Evolutionary conservation across 805 yeast species (phyloP), one percentile per base, ranked within the genome.

Genomic region (Wickerhamiella bombiphila): DNA sequence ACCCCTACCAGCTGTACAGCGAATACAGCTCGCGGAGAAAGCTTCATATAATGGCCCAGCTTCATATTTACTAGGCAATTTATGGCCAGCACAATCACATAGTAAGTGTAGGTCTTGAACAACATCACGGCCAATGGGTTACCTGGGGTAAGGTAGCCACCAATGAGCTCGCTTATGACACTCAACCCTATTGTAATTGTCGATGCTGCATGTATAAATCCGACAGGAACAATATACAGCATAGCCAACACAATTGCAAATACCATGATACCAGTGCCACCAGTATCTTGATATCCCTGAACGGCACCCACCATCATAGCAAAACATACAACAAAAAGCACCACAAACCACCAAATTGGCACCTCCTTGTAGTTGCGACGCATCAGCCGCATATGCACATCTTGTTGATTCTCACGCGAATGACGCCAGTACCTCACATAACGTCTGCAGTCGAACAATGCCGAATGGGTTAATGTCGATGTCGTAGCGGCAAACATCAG

Each of bases 91-190:
- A 53, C 52, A 35, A 66, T 66, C 28, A 72, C 64, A 45, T 68
- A 68, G 52, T 65, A 70, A 20, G 79, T 77, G 46, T 65, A 67
- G 7, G 75, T 68, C 55, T 74, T 74, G 59, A 73, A 64, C 46
- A 70, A 65, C 65, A 78, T 72, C 56, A 73, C 65, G 1, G 80
- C 78, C 14, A 73, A 55, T 1, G 82, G 70, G 34, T 60, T 58
- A 1, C 75, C 80, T 3, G 80, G 81, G 9, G 70, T 60, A 42
- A 76, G 65, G 53, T 73, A 76, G 2, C 82, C 83, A 20, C 72
- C 69, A 32, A 77, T 65, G 42, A 77, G 58, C 51, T 76, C 82
- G 3, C 76, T 68, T 37, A 77, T 53, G 4, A 75, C 80, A 47
- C 71, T 72, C 43, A 76, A 58, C 9, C 77, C 77, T 40, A 75